These are phyloP conservation scores for Clavispora fructus DNA, from an alignment of 805 yeast genomes.

Conservation along the genomic window DNA sequence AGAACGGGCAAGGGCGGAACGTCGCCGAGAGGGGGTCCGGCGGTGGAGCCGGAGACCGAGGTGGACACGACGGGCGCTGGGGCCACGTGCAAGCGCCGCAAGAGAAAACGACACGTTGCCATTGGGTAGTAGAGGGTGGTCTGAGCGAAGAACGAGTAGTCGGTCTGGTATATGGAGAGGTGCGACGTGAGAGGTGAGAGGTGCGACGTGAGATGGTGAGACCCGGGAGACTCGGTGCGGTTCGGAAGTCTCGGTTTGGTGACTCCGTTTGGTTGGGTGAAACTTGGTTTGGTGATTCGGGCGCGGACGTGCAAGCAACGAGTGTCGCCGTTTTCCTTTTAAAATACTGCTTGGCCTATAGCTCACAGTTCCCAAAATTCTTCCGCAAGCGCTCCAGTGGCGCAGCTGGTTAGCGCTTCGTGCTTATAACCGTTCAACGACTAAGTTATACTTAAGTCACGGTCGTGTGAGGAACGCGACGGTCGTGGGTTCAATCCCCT, in stretches of 20 bases:
- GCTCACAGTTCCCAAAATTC: not conserved
- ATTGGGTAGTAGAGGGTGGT: not conserved
- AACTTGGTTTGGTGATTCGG: too few species aligned
- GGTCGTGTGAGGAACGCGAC: slow-evolving; percentile 54
- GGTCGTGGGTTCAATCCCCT: slow-evolving; percentile 53
- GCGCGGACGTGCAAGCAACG: too few species aligned
- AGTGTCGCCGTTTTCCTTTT: too few species aligned
- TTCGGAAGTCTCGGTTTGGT: too few species aligned
- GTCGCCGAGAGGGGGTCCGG: not conserved
- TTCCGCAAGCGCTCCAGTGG: slow-evolving; percentile 38
- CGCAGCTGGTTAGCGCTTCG: slow-evolving; percentile 53
- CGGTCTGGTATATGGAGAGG: too few species aligned
- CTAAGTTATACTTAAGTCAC: slow-evolving; percentile 44
- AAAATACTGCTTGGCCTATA: not conserved
- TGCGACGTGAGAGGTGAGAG: too few species aligned
- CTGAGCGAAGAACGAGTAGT: too few species aligned
- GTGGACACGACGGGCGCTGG: not conserved
- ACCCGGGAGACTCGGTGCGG: too few species aligned
- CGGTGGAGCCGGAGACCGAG: not conserved
- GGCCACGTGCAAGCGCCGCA: not conserved
- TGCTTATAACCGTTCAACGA: slow-evolving; percentile 40
- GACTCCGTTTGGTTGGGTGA: too few species aligned
- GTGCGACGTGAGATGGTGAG: too few species aligned
- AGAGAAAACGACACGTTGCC: not conserved
- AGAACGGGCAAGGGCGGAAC: slow-evolving; percentile 1